Conservation (phyloP, 805 yeast species). For the Starmerella floricola region DNA sequence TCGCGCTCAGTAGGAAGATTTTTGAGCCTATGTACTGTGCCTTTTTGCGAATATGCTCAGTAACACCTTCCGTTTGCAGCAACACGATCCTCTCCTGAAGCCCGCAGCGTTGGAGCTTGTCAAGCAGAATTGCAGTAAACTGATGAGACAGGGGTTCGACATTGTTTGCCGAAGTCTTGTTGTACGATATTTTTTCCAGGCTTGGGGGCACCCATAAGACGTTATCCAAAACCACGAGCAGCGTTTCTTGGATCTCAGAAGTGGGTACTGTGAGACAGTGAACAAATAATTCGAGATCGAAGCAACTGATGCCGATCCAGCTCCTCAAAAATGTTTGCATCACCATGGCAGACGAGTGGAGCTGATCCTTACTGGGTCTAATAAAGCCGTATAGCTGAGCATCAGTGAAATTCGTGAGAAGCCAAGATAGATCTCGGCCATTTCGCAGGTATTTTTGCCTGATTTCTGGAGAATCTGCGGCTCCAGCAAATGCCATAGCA, state of each 20-base stretch:
- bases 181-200: constrained; percentile 19
- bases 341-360: constrained; percentile 50
- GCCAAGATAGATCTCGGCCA: constrained; percentile 48
- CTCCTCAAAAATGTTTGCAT: constrained; percentile 51
- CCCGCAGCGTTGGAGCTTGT: constrained; percentile 43
- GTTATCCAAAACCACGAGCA: constrained; percentile 63
- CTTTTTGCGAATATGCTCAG: constrained; percentile 40
- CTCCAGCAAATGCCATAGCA: constrained; percentile 38
- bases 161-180: constrained; percentile 30
- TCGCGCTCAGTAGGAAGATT: constrained; percentile 42
- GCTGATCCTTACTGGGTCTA: constrained; percentile 39
- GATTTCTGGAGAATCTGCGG: constrained; percentile 47
- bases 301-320: constrained; percentile 63
- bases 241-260: constrained; percentile 40
- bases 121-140: constrained; percentile 49
- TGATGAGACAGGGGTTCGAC: constrained; percentile 36
- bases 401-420: constrained; percentile 64
- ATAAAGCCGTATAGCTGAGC: constrained; percentile 32
- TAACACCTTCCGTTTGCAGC: constrained; percentile 29
- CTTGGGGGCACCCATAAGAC: constrained; percentile 42
- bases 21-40: constrained; percentile 56
- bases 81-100: constrained; percentile 37
- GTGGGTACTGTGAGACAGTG: constrained; percentile 25
- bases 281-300: constrained; percentile 38
- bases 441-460: constrained; percentile 40